Conservation (phyloP, 1,139 yeast genomes). For the Cylindricascospora bacillispora region DNA sequence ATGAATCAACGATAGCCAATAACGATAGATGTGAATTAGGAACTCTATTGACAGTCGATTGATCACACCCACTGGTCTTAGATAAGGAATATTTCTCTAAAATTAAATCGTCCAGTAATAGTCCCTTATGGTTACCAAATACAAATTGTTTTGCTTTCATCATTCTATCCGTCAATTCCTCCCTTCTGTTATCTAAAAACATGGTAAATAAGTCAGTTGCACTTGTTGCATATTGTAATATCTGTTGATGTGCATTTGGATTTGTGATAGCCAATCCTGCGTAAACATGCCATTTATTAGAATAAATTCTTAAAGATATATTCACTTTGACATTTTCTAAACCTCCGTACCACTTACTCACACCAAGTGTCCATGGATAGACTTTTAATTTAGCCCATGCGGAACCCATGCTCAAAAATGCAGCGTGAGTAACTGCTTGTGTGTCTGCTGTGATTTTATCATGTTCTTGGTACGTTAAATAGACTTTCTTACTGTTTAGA, state of each 20-base stretch:
- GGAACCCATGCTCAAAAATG: slow-evolving; percentile 89
- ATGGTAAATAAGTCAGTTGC: slow-evolving; percentile 72
- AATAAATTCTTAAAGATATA: slow-evolving; percentile 76
- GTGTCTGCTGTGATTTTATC: slow-evolving; percentile 95
- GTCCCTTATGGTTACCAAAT: slow-evolving; percentile 41
- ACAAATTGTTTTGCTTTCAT: slow-evolving; percentile 59
- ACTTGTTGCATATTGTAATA: slow-evolving; percentile 77
- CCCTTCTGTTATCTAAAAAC: slow-evolving; percentile 58
- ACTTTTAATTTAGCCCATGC: slow-evolving; percentile 81
- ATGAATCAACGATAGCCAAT: slow-evolving; percentile 84
- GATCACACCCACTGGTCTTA: slow-evolving; percentile 31
- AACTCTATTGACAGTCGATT: slow-evolving; percentile 37
- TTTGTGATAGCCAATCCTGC: slow-evolving; percentile 95
- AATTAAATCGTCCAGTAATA: slow-evolving; percentile 60
- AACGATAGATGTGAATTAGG: slow-evolving; percentile 86
- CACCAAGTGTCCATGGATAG: slow-evolving; percentile 62
- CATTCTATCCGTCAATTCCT: slow-evolving; percentile 47
- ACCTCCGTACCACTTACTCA: slow-evolving; percentile 74
- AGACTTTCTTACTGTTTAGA: slow-evolving; percentile 66
- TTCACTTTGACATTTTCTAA: slow-evolving; percentile 92
- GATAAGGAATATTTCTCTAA: slow-evolving; percentile 70
- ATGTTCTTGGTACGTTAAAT: slow-evolving; percentile 70
- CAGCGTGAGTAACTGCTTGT: slow-evolving; percentile 97
- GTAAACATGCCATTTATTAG: slow-evolving; percentile 96
- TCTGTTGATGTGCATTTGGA: slow-evolving; percentile 87